Evolutionary conservation across 1,139 yeast genomes (phyloP).

Genomic region (Pichia sp.): DNA sequence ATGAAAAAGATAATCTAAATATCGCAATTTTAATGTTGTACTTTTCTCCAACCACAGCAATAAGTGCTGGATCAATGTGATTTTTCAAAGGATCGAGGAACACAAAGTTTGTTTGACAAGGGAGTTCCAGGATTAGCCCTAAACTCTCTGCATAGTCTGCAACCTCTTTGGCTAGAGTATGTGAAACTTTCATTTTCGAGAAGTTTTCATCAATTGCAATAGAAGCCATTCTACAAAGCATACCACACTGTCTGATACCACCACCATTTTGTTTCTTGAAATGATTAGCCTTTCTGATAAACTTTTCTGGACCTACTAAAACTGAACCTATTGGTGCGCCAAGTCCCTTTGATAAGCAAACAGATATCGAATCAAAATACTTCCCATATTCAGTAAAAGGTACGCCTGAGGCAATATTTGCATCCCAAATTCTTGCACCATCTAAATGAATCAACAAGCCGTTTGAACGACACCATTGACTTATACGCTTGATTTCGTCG

Average conservation of each 20-base stretch:
- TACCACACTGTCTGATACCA: slow-evolving; percentile 86
- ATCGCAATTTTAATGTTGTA: slow-evolving; percentile 66
- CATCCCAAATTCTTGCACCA: slow-evolving; percentile 95
- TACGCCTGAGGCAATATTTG: slow-evolving; percentile 71
- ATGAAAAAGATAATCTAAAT: slow-evolving; percentile 71
- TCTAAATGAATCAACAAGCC: slow-evolving; percentile 75
- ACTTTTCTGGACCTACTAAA: slow-evolving; percentile 60
- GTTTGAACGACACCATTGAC: slow-evolving; percentile 63
- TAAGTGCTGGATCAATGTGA: slow-evolving; percentile 53
- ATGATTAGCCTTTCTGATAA: slow-evolving; percentile 73
- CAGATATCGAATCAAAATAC: slow-evolving; percentile 79
- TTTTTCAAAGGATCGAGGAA: slow-evolving; percentile 63
- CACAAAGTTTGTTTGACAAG: slow-evolving; percentile 84
- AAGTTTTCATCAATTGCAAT: slow-evolving; percentile 75
- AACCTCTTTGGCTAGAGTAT: slow-evolving; percentile 59
- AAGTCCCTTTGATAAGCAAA: slow-evolving; percentile 84
- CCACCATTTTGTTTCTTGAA: slow-evolving; percentile 94
- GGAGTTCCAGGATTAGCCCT: slow-evolving; percentile 60
- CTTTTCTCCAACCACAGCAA: slow-evolving; percentile 46
- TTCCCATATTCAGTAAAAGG: slow-evolving; percentile 68
- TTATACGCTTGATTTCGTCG: slow-evolving; percentile 71
- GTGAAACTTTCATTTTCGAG: slow-evolving; percentile 54
- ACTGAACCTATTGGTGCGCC: slow-evolving; percentile 96
- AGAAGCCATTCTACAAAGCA: slow-evolving; percentile 78
- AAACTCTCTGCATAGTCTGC: slow-evolving; percentile 54